These are phyloP conservation scores for Trichoderma atroviride DNA, from an alignment of 2,329 filamentous ascomycete genomes.

Conservation along the genomic window DNA sequence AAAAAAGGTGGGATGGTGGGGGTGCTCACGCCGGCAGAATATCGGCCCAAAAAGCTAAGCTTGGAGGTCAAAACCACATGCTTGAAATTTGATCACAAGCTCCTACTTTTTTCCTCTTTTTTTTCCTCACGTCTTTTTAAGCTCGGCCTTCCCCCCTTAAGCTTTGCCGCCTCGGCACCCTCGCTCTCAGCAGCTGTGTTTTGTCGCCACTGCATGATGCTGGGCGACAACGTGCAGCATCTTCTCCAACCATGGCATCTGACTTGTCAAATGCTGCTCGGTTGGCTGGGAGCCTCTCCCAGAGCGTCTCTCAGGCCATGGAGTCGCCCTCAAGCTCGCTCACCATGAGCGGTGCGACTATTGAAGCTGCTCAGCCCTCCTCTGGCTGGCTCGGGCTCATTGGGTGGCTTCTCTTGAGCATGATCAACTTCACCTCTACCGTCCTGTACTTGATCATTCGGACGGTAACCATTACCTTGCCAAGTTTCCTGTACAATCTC, in stretches of 20 bases:
- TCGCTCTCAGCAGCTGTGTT: conserved; percentile 30
- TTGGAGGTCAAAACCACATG: conserved; percentile 27
- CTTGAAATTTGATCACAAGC: conserved; percentile 21
- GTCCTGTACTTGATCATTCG: conserved; percentile 78
- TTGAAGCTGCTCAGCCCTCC: conserved; percentile 41
- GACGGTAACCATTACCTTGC: conserved; percentile 84
- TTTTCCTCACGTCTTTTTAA: conserved; percentile 26
- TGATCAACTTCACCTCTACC: conserved; percentile 59
- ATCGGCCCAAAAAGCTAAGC: conserved; percentile 21
- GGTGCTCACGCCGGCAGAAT: conserved; percentile 23
- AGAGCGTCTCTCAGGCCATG: conserved; percentile 39
- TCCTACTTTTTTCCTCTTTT: conserved; percentile 8
- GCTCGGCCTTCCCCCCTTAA: background rate
- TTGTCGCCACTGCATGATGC: conserved; percentile 42
- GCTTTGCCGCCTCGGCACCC: conserved; percentile 23
- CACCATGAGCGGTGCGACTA: conserved; percentile 42
- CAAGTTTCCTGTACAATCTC: conserved; percentile 84
- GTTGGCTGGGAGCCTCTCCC: conserved; percentile 39
- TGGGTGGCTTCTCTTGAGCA: conserved; percentile 56
- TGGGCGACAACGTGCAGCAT: conserved; percentile 38
- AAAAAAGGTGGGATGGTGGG: conserved; percentile 20
- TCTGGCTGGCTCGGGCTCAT: conserved; percentile 62
- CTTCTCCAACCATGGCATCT: conserved; percentile 46
- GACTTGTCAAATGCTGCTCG: conserved; percentile 44
- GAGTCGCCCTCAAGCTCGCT: conserved; percentile 38